These are phyloP conservation scores for Nicotiana attenuata DNA, from an alignment of 257 asterid genomes.

Conservation along the genomic window DNA sequence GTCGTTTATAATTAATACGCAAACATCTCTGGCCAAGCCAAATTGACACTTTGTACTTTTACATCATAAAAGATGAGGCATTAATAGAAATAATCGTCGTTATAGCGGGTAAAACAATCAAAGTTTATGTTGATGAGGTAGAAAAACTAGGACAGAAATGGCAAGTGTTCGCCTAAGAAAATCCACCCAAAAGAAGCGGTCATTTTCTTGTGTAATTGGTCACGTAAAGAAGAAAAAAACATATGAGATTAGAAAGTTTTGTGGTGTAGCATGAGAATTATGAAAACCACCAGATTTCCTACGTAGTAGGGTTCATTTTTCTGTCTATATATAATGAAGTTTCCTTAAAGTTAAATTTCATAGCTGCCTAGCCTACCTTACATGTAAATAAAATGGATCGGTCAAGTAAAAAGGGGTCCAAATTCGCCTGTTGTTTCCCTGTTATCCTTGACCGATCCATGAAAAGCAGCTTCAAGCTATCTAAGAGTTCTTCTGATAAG, in stretches of 20 bases:
- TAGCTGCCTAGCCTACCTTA: neutral
- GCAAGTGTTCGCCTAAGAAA: neutral
- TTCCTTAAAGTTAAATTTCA: neutral
- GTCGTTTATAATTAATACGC: no score
- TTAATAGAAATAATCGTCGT: neutral
- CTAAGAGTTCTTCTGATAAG: slow-evolving; percentile 12
- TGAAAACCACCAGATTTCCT: neutral
- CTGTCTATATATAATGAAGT: neutral
- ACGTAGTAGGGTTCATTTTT: neutral
- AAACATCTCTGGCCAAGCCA: no score
- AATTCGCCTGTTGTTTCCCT: slow-evolving; percentile 24
- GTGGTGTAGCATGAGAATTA: neutral
- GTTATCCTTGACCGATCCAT: slow-evolving; percentile 25
- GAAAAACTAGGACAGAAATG: slow-evolving; percentile 1
- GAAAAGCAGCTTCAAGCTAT: slow-evolving; percentile 24
- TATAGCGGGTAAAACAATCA: neutral
- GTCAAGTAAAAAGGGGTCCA: slow-evolving; percentile 8
- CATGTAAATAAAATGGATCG: slow-evolving; percentile 22
- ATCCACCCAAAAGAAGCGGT: neutral
- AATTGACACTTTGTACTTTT: no score
- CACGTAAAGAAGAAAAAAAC: neutral
- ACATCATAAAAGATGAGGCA: neutral
- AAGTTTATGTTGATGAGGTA: neutral
- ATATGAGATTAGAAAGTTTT: neutral
- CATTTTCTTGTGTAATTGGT: neutral